Base-by-base conservation (phyloP, 2,329 filamentous ascomycete genomes). In the Venturiaceae sp. region DNA sequence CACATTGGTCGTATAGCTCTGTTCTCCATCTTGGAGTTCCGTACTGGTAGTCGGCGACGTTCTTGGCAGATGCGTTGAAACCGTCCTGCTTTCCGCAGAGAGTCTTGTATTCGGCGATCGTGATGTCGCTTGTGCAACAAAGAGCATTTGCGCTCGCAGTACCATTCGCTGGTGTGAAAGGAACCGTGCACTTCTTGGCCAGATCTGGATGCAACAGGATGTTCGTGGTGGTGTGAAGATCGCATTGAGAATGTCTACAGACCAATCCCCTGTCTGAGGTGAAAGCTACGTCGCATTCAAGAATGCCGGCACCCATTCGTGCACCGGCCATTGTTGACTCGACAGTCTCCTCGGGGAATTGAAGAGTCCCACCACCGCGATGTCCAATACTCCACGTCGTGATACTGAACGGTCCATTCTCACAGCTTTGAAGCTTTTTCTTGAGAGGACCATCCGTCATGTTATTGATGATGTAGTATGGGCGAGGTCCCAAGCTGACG, bases 101-200 rank as follows among this genome's bases (percentile, higher is more conserved):
- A 5, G 78, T 75, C 70, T 83, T 82, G 76, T 83, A 88, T 71
- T 89, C 86, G 50, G 76, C 76, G 36, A 86, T 72, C 0, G 85
- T 88, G 66, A 89, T 81, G 66, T 89, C 86, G 64, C 79, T 83
- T 2, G 86, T 88, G 76, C 86, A 89, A 76, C 86, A 89, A 63
- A 81, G 81, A 13, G 84, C 85, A 16, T 73, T 76, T 1, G 86
- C 86, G 1, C 74, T 66, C 14, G 33, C 28, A n/a, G 32, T 54
- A 11, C 47, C 62, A n/a, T 62, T 62, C 6, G 68, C 65, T 2
- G 70, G 66, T 26, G 63, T 67, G 60, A 72, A 72, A 0, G 68
- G 69, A n/a, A 61, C 68, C 2, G 66, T 70, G 63, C 70, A 72
- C 53, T 72, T 72, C 19, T 61, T 58, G 8, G 69, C 70, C n/a